phyloP scores from a whole-genome alignment of 257 asterid species.

The Gynochthodes officinalis region DNA sequence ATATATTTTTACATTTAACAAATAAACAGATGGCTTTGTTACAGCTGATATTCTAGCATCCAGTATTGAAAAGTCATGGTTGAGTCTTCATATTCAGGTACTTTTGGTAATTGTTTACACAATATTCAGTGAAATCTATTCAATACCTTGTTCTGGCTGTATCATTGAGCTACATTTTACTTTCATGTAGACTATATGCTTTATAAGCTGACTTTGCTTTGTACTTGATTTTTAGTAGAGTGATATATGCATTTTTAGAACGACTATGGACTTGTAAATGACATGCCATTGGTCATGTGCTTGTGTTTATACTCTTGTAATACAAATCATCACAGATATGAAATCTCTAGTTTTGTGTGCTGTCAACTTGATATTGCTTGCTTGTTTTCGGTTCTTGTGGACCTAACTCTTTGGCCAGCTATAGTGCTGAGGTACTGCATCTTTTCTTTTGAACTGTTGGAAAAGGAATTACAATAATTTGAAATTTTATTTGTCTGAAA shows the following conservation, averaged over 20 bases:
- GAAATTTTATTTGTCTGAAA: neutral
- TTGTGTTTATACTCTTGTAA: neutral
- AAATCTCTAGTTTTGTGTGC: neutral
- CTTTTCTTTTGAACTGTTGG: neutral
- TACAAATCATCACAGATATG: neutral
- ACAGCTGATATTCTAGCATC: slow-evolving; percentile 69
- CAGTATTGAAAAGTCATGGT: slow-evolving; percentile 85
- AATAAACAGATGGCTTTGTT: slow-evolving; percentile 59
- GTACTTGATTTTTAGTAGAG: neutral
- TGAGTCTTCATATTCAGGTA: slow-evolving; percentile 92
- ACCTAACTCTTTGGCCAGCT: neutral
- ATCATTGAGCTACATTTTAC: neutral
- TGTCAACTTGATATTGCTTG: neutral
- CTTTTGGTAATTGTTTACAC: slow-evolving; percentile 8
- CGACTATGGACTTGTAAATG: neutral
- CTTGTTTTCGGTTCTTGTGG: neutral
- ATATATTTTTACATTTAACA: neutral
- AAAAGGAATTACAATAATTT: neutral
- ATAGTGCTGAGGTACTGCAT: neutral
- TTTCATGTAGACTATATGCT: neutral
- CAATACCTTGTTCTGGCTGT: neutral
- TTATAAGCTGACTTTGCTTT: neutral
- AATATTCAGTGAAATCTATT: neutral
- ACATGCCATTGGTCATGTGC: neutral
- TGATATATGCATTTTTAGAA: neutral